Base-by-base conservation (phyloP, 306 rosid species). In the Citrullus colocynthis region DNA sequence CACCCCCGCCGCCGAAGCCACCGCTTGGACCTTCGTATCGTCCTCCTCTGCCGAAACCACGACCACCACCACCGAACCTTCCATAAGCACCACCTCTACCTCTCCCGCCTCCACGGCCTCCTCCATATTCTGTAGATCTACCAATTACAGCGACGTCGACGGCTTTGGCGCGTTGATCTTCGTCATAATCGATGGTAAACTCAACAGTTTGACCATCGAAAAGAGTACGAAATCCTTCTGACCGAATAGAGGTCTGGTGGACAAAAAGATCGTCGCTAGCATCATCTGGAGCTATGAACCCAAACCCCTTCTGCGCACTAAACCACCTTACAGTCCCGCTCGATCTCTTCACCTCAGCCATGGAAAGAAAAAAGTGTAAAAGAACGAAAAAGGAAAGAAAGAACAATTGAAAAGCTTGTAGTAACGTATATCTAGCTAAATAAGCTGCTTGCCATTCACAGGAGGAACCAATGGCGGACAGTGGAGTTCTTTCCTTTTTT, bases 301-400 rank as follows among this genome's bases (percentile, higher is more conserved):
- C 96, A 83, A 87, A 92, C 8, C 97, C 97, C 61, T 86, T 90
- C 75, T 89, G 87, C 1, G 91, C 85, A 76, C 87, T 93, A 87
- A 93, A 89, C 97, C 97, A 93, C 83, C 80, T 90, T n/a, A 90
- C 96, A 3, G 87, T 89, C 58, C 97, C 96, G 36, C 82, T 85
- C 18, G 85, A 81, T 84, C 91, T 85, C 71, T 21, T 71, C 42
- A 61, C 65, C 79, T 84, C 85, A 30, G 86, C 91, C 96, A 92
- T 91, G 41, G 66, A 24, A 36, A 18, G 9, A 1, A 20, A 20
- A 60, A 61, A 30, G 11, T 42, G 54, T 20, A 39, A 7, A 18
- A 69, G 75, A 24, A 63, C 1, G 39, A 63, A 34, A 63, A 11
- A 1, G 6, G n/a, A 37, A 0, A 45, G 37, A 24, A 12, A 42